Evolutionary conservation across 306 rosid species (phyloP).

Genomic region (Cicer judaicum): DNA sequence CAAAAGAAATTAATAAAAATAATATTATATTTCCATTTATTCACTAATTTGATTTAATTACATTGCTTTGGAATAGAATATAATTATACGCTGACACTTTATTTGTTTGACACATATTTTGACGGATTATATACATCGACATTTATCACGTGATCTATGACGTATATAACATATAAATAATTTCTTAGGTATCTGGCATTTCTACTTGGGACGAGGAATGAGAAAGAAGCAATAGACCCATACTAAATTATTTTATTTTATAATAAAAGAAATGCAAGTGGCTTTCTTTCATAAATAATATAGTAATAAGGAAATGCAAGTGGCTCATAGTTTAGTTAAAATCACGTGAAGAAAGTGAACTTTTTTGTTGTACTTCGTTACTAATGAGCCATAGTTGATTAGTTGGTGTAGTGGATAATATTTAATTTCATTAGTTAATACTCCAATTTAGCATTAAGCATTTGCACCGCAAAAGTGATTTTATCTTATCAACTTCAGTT

Average conservation of each 20-base stretch:
- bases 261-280: constrained; percentile 15
- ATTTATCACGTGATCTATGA: too few species aligned
- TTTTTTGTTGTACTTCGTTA: constrained; percentile 3
- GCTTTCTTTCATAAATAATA: background rate
- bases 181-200: background rate
- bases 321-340: constrained; percentile 26
- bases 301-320: background rate
- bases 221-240: background rate
- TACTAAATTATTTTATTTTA: background rate
- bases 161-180: too few species aligned
- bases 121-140: too few species aligned
- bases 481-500: background rate
- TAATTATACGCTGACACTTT: too few species aligned
- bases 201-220: background rate
- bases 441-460: too few species aligned
- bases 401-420: constrained; percentile 42
- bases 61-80: too few species aligned
- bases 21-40: too few species aligned
- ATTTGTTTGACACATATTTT: too few species aligned
- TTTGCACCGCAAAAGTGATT: too few species aligned
- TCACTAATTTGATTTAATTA: too few species aligned
- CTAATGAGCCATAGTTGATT: constrained; percentile 40
- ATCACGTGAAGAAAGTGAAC: constrained; percentile 49
- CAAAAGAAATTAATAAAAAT: too few species aligned
- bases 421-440: background rate